Conservation (phyloP, 345 rosid genomes). For the Triadica sebifera region DNA sequence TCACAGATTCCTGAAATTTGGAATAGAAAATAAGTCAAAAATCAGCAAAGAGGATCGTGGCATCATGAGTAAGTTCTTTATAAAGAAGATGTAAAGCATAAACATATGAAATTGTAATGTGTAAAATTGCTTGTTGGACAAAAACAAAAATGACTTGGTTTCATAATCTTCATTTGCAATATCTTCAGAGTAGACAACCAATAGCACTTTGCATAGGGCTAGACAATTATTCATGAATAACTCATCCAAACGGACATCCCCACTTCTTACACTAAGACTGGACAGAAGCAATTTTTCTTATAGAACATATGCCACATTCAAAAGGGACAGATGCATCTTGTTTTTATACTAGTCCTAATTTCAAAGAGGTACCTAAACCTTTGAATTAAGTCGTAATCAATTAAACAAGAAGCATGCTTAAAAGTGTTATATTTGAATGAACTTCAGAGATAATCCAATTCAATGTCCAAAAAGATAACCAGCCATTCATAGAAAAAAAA, state of each 20-base stretch:
- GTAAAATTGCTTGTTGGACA: neutral
- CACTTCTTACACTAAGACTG: neutral
- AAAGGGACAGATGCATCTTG: neutral
- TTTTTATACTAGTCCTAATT: neutral
- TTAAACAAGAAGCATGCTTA: neutral
- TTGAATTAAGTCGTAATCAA: neutral
- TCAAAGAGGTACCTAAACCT: neutral
- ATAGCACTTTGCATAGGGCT: neutral
- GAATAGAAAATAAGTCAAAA: neutral
- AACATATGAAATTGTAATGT: neutral
- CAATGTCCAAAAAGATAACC: neutral
- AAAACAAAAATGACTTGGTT: neutral
- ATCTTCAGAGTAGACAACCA: neutral
- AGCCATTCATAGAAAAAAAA: neutral
- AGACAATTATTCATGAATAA: neutral
- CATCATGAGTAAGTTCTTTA: neutral
- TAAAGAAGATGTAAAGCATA: neutral
- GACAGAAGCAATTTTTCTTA: neutral
- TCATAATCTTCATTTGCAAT: neutral
- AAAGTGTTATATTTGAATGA: neutral
- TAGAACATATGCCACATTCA: neutral
- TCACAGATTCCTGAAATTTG: constrained; percentile 64
- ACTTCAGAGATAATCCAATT: neutral
- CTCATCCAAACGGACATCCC: neutral
- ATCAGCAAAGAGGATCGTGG: neutral